Conservation (phyloP, 164 flowering plant genomes). For the Echeveria elegans region DNA sequence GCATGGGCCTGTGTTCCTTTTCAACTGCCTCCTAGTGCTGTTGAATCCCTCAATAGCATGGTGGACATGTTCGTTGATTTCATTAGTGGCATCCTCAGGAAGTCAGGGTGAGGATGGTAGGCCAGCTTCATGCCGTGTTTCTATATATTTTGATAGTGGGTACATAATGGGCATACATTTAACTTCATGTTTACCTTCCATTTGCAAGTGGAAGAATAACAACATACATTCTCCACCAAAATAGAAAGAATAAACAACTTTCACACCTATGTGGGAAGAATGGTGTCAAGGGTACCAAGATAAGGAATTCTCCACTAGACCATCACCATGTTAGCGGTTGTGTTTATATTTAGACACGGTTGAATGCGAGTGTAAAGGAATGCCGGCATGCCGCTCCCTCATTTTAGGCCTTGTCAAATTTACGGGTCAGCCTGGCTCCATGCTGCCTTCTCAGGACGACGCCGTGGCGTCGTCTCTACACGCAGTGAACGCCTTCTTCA, state of each 20-base stretch:
- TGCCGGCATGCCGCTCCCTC: not conserved
- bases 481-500: not conserved
- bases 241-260: not conserved
- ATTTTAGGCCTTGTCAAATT: not conserved
- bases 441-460: not conserved
- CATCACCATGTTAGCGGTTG: not conserved
- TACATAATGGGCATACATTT: too few relatives aligned
- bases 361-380: conserved; percentile 5
- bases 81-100: not conserved
- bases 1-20: not conserved
- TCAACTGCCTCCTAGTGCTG: not conserved
- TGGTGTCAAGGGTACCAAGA: not conserved
- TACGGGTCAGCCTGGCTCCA: not conserved
- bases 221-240: too few relatives aligned
- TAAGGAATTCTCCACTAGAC: not conserved
- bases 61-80: not conserved
- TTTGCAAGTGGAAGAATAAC: too few relatives aligned
- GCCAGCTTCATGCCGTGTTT: not conserved
- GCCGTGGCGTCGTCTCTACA: not conserved
- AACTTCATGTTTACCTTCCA: too few relatives aligned
- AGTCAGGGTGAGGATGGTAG: not conserved
- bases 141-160: not conserved
- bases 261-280: too few relatives aligned
- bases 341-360: not conserved
- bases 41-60: not conserved